phyloP scores from a whole-genome alignment of 306 rosid genomes.

The Lupinus albus region DNA sequence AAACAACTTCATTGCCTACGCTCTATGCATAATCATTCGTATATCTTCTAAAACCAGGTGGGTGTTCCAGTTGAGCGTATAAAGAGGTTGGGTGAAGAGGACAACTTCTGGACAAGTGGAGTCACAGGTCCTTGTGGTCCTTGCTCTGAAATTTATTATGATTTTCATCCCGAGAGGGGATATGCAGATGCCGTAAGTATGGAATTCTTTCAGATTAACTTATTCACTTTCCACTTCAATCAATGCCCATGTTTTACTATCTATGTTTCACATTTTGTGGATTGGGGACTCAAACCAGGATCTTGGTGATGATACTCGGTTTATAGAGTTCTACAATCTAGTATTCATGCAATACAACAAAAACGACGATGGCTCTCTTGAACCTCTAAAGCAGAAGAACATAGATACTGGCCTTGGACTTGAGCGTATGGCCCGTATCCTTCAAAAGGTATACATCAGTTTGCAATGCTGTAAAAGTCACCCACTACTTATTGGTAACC shows the following conservation, averaged over 20 bases:
- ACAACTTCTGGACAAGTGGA: conserved; percentile 96
- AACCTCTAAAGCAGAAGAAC: conserved; percentile 87
- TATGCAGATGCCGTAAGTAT: conserved; percentile 60
- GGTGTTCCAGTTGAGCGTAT: conserved; percentile 82
- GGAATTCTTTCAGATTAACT: conserved; percentile 18
- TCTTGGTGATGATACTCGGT: conserved; percentile 83
- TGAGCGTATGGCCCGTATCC: conserved; percentile 94
- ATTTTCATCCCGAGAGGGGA: conserved; percentile 89
- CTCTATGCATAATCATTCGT: background rate
- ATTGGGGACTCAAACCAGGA: conserved; percentile 58
- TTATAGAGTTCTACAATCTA: conserved; percentile 88
- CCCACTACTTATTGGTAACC: background rate
- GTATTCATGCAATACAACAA: conserved; percentile 97
- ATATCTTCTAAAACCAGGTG: conserved; percentile 47
- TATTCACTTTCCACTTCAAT: conserved; percentile 19
- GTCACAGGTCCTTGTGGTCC: conserved; percentile 96
- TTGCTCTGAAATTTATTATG: conserved; percentile 93
- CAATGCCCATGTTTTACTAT: conserved; percentile 19
- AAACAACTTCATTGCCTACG: too few relatives aligned
- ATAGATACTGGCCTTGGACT: conserved; percentile 96
- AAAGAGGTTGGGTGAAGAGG: conserved; percentile 90
- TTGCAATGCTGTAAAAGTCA: conserved; percentile 29
- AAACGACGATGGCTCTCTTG: conserved; percentile 81
- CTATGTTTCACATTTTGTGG: conserved; percentile 26
- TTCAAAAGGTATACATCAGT: conserved; percentile 67